Conservation (phyloP, 108 stramenopile species). For the Skeletonema tropicum region DNA sequence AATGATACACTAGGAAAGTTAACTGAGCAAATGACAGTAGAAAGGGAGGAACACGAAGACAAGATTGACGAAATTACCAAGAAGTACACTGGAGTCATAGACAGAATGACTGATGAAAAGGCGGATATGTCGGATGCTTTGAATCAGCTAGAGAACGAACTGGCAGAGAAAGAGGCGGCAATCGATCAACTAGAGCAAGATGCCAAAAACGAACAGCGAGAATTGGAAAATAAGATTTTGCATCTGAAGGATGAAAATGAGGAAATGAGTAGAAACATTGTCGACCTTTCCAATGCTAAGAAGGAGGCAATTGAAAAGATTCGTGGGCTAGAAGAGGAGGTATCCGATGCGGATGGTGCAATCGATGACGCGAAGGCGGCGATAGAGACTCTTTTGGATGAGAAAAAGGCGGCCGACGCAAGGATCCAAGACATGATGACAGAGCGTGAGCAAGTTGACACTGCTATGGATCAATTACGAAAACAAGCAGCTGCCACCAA, state of each 20-base stretch:
- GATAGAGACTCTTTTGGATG: slow-evolving; percentile 42
- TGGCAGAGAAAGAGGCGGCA: slow-evolving; percentile 24
- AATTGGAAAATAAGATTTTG: slow-evolving; percentile 28
- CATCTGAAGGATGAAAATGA: slow-evolving; percentile 37
- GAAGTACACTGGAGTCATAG: slow-evolving; percentile 34
- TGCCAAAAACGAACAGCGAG: slow-evolving; percentile 17
- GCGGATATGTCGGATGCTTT: slow-evolving; percentile 36
- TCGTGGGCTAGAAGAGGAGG: slow-evolving; percentile 51
- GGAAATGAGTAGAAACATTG: slow-evolving; percentile 29
- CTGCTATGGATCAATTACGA: slow-evolving; percentile 35
- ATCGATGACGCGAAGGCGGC: slow-evolving; percentile 54
- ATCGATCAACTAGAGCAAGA: slow-evolving; percentile 30
- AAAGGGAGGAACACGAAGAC: slow-evolving; percentile 45
- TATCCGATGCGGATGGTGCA: slow-evolving; percentile 49
- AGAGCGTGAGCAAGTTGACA: slow-evolving; percentile 35
- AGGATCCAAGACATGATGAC: slow-evolving; percentile 41
- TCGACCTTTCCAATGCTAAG: slow-evolving; percentile 29
- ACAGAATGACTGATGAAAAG: slow-evolving; percentile 46
- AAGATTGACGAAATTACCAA: slow-evolving; percentile 46
- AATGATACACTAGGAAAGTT: slow-evolving; percentile 40
- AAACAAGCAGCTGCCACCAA: slow-evolving; percentile 38
- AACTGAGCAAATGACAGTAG: slow-evolving; percentile 42
- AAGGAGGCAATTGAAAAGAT: slow-evolving; percentile 56
- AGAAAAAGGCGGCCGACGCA: slow-evolving; percentile 42
- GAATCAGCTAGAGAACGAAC: slow-evolving; percentile 32